Conservation (phyloP, 2,329 filamentous ascomycete species). For the Fusarium duplospermum region DNA sequence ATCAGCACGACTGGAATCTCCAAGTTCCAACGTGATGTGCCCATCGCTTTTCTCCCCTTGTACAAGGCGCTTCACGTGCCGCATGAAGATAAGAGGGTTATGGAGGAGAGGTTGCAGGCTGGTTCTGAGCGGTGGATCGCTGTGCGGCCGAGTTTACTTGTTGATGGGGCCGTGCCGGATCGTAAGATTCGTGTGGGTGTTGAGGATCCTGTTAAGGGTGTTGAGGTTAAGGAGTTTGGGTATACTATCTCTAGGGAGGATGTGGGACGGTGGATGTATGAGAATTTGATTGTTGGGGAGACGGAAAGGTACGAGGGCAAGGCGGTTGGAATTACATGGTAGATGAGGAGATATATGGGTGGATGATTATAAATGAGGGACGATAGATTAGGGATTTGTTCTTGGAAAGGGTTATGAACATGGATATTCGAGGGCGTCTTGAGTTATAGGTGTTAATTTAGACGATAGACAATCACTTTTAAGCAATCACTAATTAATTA, state of each 20-base stretch:
- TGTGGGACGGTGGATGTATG: slow-evolving; percentile 56
- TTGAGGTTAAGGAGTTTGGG: slow-evolving; percentile 52
- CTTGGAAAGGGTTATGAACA: neutral
- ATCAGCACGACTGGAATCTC: slow-evolving; percentile 58
- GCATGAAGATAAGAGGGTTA: slow-evolving; percentile 60
- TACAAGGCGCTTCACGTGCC: slow-evolving; percentile 56
- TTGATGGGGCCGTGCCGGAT: slow-evolving; percentile 38
- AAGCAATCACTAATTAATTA: neutral
- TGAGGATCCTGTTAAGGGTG: slow-evolving; percentile 48
- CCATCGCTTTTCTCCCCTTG: slow-evolving; percentile 56
- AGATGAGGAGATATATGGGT: neutral
- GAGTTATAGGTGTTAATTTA: neutral
- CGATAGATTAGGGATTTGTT: neutral
- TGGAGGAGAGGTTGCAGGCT: slow-evolving; percentile 52
- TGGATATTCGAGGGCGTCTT: neutral
- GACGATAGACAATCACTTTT: neutral
- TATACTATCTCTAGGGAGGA: slow-evolving; percentile 52
- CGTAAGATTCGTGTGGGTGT: slow-evolving; percentile 45
- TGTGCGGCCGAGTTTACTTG: slow-evolving; percentile 52
- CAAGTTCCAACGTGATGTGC: slow-evolving; percentile 43
- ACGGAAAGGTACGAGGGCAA: slow-evolving; percentile 42
- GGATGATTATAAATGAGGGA: neutral
- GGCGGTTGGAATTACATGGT: slow-evolving; percentile 47
- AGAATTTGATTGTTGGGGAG: slow-evolving; percentile 47
- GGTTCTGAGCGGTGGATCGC: slow-evolving; percentile 49